Percentiles rank a stretch among this genome's conserved stretches.
Conservation (phyloP, 139 green algal species). For the Chlamydomonas urium region DNA sequence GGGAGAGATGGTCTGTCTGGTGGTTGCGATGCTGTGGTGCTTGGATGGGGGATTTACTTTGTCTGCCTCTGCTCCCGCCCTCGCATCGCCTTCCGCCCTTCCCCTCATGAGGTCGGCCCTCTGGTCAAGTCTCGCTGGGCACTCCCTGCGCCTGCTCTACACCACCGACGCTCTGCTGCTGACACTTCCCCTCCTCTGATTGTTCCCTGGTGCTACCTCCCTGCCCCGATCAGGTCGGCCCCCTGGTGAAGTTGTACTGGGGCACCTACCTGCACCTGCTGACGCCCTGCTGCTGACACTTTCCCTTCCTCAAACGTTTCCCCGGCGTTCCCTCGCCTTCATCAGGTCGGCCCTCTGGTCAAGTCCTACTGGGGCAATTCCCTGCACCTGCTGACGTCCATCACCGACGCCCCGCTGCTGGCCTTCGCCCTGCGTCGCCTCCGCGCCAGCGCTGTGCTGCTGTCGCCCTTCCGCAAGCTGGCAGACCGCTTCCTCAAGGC, state of each 20-base stretch:
- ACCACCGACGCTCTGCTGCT: too few relatives aligned
- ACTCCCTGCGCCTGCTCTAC: too few relatives aligned
- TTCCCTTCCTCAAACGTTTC: neutral
- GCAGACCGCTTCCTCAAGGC: slow-evolving; percentile 68
- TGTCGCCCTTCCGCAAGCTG: slow-evolving; percentile 69
- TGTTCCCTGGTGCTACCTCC: too few relatives aligned
- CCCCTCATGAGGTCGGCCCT: too few relatives aligned
- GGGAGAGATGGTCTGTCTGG: too few relatives aligned
- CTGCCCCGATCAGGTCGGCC: too few relatives aligned
- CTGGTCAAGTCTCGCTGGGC: too few relatives aligned
- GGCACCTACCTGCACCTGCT: slow-evolving; percentile 90
- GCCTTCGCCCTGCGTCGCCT: slow-evolving; percentile 77
- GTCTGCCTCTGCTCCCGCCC: too few relatives aligned
- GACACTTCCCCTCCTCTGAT: too few relatives aligned
- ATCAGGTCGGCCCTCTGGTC: slow-evolving; percentile 64
- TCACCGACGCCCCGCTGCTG: slow-evolving; percentile 67
- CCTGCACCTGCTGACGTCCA: slow-evolving; percentile 76
- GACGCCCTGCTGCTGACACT: neutral
- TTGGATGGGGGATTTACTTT: too few relatives aligned
- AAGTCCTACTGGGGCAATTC: slow-evolving; percentile 93
- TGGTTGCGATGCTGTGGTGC: too few relatives aligned
- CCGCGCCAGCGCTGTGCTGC: slow-evolving; percentile 55
- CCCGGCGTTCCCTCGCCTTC: neutral
- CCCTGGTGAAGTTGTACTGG: slow-evolving; percentile 76
- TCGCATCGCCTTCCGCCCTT: too few relatives aligned